Base-by-base conservation (phyloP, 495 filamentous ascomycete genomes). In the Lasiosphaeris hirsuta region DNA sequence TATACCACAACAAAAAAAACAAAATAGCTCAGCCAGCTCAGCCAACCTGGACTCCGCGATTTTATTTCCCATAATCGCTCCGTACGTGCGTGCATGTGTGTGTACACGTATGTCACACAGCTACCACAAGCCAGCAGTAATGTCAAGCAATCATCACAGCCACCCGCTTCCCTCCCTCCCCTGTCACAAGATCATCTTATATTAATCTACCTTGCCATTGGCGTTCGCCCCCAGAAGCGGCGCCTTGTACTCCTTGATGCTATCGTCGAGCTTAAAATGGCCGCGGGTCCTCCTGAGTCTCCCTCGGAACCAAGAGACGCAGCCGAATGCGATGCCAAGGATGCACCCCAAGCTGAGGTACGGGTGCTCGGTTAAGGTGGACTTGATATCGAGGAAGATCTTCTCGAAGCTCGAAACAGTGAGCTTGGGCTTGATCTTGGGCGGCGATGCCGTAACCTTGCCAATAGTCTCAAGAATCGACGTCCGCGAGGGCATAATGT, bases 401-500 rank as follows among this genome's bases (percentile, higher is more conserved):
- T 86, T 84, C 70, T 90, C 86, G 53, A 96, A 75, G 33, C 78
- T 77, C 51, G 87, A 86, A 59, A 90, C 86, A 46, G 91, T 92
- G 41, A 90, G 90, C 76, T 96, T 98, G 11, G 90, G 81, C 59
- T 82, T 85, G 63, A 98, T 86, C 68, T 92, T 89, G 38, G 91
- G 86, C 13, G 92, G 90, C 46, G 80, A 83, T 13, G 79, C 73
- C 3, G 79, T 77, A 58, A 84, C 85, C 62, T 95, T 90, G 60
- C 84, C 88, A 58, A 97, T 81, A 46, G 93, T 97, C 73, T 97
- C 94, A 36, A 96, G 86, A 66, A 98, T 98, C 7, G 90, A 93
- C 6, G 93, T 95, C 47, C 94, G 89, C 6, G 89, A 93, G 39
- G 92, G 88, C 59, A 92, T 84, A 64, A 98, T 97, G 41, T 81